Base-by-base conservation (phyloP, 768 basidiomycete species). In the Suillus bovinus region DNA sequence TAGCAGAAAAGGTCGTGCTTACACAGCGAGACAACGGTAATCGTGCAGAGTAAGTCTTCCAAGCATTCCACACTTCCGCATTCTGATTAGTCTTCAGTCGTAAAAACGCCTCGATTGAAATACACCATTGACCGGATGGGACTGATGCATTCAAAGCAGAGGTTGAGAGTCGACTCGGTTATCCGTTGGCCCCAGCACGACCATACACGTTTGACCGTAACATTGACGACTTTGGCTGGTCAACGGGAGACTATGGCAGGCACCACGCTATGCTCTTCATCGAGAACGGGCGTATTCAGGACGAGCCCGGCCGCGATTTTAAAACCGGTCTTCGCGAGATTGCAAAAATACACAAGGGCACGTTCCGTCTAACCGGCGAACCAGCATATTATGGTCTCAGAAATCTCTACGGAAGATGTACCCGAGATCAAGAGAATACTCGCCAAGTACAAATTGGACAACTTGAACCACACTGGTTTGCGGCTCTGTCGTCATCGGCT, bases 71-170 rank as follows among this genome's bases (percentile, higher is more conserved):
- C 9, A 27, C 33, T 36, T 22, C 4, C 10, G 11, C 9, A 41
- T 22, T 20, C 61, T 66, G 20, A 68, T 38, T 60, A 31, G 50
- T 53, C 46, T 38, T 53, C 63, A 87, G 87, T 62, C 86, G 86
- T 61, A 88, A 88, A 86, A 94, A 93, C 63, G 93, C 91, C n/a
- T 46, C 90, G 96, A 59, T 81, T 98, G 62, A 98, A 98, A 78
- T 99, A 99, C 78, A 99, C 97, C 20, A 84, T 99, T 69, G 97
- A 99, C 76, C 89, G 93, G 50, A 91, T 98, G 88, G 94, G 95
- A 24, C 80, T 97, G 88, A 89, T 54, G 81, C 74, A 58, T 99
- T 96, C 84, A 93, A 89, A 72, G 84, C 82, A 38, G 94, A 94
- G 69, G 94, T 98, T 29, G 96, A 99, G 81, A 84, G 87, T 64